Evolutionary conservation across 306 rosid genomes (phyloP), one percentile per base, ranked within the genome.

Genomic region (Dicorynia guianensis): DNA sequence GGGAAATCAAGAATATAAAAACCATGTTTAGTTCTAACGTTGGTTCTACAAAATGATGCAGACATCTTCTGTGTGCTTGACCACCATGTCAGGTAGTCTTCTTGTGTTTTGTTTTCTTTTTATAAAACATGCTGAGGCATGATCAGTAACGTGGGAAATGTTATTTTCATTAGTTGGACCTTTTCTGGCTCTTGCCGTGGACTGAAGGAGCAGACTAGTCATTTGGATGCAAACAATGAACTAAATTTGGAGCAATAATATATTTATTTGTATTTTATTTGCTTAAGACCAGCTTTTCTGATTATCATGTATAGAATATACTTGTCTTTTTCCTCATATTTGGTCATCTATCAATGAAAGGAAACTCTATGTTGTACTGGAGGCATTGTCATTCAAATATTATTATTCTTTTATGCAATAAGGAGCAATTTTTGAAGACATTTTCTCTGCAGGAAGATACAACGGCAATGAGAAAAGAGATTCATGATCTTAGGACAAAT

Each of bases 401-500:
- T 65, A 59, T 53, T 82, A 25, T 38, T 67, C 63, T 38, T 53
- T 11, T 75, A 30, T 54, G 67, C 62, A 58, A 44, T 13, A 7
- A 11, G 52, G 56, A 66, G 58, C 7, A 52, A 35, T 53, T 53
- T 77, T 12, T 50, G 46, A 69, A 10, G 40, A 19, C 57, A 39
- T 14, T 44, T 63, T 76, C 40, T 72, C 67, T 86, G 81, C 89
- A 95, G 99, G 99, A 95, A 71, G 92, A 93, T 76, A 92, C 97
- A 19, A 60, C 65, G 42, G 64, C 91, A 66, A 92, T 92, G 98
- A 89, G 96, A 81, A 92, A 86, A 69, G 99, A 95, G 85, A 88
- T 92, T 81, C 87, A 86, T 69, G 99, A 95, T 92, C 97, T 95
- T 4, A 87, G 97, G 85, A 90, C 97, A 75, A 90, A 92, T 84